A percentile compares a stretch with the other conserved stretches of the same genome.
These are phyloP conservation scores for Apostasia ramifera DNA, from an alignment of 106 monocot genomes.

Conservation along the genomic window DNA sequence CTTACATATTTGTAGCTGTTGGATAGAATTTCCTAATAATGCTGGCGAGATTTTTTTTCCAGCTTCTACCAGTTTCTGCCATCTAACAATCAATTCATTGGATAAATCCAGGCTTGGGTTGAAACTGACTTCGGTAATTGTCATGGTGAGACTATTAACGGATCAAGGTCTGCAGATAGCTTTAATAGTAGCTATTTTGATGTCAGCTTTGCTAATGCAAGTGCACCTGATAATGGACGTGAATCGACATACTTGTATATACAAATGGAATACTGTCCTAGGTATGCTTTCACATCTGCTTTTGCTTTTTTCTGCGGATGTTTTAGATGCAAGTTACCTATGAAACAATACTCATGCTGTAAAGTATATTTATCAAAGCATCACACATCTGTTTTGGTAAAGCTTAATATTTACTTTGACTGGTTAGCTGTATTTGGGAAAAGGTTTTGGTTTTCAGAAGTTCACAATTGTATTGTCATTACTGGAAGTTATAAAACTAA, in stretches of 20 bases:
- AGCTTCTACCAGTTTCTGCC: not conserved
- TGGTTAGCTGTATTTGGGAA: not conserved
- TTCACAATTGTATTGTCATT: not conserved
- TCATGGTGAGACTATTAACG: slow-evolving; percentile 26
- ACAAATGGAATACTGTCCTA: slow-evolving; percentile 98
- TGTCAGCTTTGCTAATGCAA: slow-evolving; percentile 35
- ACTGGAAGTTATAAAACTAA: not conserved
- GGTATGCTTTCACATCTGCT: slow-evolving; percentile 26
- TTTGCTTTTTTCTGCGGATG: not conserved
- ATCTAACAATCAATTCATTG: not conserved
- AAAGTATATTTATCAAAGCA: no score
- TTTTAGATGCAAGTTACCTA: no score
- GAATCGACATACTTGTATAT: slow-evolving; percentile 87
- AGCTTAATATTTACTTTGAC: no score
- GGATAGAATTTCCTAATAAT: no score
- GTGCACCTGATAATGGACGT: slow-evolving; percentile 24
- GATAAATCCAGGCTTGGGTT: slow-evolving; percentile 76
- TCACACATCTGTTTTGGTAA: no score
- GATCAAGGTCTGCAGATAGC: slow-evolving; percentile 50
- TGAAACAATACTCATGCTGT: no score
- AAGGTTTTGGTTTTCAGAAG: not conserved
- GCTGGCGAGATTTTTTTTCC: not conserved
- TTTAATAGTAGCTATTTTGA: slow-evolving; percentile 33
- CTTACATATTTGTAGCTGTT: no score
- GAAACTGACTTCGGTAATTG: slow-evolving; percentile 56